These are phyloP conservation scores for Sinapis alba DNA, from an alignment of 441 rosid species.

Conservation along the genomic window DNA sequence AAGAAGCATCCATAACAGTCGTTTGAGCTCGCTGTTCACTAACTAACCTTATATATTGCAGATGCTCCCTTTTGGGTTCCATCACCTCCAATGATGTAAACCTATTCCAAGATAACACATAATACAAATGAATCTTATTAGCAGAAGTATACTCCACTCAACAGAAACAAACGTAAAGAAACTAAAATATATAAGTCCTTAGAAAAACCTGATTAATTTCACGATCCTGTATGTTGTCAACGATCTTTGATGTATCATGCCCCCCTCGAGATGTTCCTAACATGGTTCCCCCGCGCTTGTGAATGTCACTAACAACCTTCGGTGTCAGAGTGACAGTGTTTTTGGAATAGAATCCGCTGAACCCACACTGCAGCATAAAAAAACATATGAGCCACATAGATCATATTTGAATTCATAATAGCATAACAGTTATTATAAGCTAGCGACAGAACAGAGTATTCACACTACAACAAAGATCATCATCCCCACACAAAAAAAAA, in stretches of 20 bases:
- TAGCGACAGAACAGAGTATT: constrained; percentile 2
- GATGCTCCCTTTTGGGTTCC: constrained; percentile 87
- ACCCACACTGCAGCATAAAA: constrained; percentile 63
- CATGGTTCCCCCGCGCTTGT: constrained; percentile 83
- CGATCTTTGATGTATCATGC: constrained; percentile 70
- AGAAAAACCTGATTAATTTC: constrained; percentile 72
- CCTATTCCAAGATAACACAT: constrained; percentile 42
- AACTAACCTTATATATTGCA: constrained; percentile 63
- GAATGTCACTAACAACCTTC: constrained; percentile 73
- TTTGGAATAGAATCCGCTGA: constrained; percentile 75
- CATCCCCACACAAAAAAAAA: background rate
- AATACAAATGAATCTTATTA: background rate
- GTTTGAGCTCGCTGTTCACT: background rate
- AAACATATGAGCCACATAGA: constrained; percentile 9
- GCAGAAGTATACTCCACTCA: constrained; percentile 1
- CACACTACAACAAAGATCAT: background rate
- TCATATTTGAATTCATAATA: background rate
- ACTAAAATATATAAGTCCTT: background rate
- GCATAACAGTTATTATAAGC: background rate
- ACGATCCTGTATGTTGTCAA: constrained; percentile 81
- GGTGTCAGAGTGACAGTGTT: constrained; percentile 66
- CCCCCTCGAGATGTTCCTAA: constrained; percentile 91
- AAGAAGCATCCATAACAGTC: background rate
- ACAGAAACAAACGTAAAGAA: background rate
- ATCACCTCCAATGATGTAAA: constrained; percentile 85